Evolutionary conservation across 441 rosid genomes (phyloP), one percentile per base, ranked within the genome.

Genomic region (Adansonia gregorii): DNA sequence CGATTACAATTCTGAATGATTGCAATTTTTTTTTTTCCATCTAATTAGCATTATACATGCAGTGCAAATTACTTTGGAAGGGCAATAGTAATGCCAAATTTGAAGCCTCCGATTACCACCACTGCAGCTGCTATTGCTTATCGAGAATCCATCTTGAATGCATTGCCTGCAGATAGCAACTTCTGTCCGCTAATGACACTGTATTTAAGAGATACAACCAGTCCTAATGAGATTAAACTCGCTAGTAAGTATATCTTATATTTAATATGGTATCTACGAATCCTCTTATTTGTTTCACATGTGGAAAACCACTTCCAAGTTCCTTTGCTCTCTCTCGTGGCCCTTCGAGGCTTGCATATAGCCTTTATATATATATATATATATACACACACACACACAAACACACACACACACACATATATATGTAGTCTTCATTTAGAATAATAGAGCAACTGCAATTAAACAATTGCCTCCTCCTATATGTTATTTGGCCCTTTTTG

Each of bases 71-170:
- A 80, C 73, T 94, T 89, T 83, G 91, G 85, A 84, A 93, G 97
- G 83, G 97, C 95, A 15, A 88, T 94, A 75, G 91, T 93, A 80
- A 93, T 91, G 98, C 97, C 98, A 1, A 91, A 95, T 88, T 80
- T 95, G 85, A 95, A 87, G 72, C 94, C 98, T 54, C 96, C 98
- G 9, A 74, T 95, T 78, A 90, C 92, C 2, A 84, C 97, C 12
- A 90, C 98, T n/a, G 81, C 88, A 51, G 95, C 91, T 76, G 96
- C 97, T 61, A 73, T 89, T 73, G 83, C 83, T 74, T 88, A 89
- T 82, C 83, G 83, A 9, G 89, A 91, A 58, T 83, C 90, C 48
- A 92, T 94, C 78, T 43, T 89, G 87, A 86, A 89, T 83, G 88
- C 92, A 52, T 43, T 90, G 85, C 94, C 97, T 14, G 27, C 67